Evolutionary conservation across 805 yeast species (phyloP).

Genomic region (Clavispora fructus): DNA sequence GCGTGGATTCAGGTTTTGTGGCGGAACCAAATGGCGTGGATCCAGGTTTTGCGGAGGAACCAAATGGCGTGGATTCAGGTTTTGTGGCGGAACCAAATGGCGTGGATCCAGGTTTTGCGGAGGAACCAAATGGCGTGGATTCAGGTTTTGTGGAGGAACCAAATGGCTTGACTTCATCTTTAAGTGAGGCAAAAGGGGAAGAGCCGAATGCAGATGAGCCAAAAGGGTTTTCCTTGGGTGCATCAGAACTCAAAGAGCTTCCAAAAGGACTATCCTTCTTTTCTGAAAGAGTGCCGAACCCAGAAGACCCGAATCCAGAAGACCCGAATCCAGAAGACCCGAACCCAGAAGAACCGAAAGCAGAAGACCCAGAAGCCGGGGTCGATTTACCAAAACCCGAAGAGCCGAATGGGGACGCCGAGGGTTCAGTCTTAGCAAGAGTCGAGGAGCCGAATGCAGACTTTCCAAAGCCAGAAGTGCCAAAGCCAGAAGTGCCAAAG

Average conservation of each 20-base stretch:
- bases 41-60: too few species aligned
- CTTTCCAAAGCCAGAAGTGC: constrained; percentile 4
- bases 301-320: constrained; percentile 10
- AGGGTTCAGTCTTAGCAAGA: not conserved
- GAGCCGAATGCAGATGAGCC: not conserved
- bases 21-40: too few species aligned
- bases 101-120: too few species aligned
- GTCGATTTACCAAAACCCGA: constrained; percentile 2
- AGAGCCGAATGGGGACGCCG: constrained; percentile 5
- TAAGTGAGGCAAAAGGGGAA: not conserved
- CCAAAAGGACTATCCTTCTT: not conserved
- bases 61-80: too few species aligned
- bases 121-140: too few species aligned
- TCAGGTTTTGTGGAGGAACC: too few species aligned
- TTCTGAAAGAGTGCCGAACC: not conserved
- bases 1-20: too few species aligned
- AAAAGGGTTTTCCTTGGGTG: not conserved
- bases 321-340: too few species aligned
- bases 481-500: constrained; percentile 15
- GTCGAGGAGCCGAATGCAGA: constrained; percentile 6
- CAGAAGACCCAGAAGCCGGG: constrained; percentile 1
- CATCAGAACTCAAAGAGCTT: not conserved
- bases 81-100: too few species aligned
- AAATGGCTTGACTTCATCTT: not conserved
- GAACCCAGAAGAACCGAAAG: too few species aligned